phyloP scores from a whole-genome alignment of 768 basidiomycete species.

The Podaxis sp. region DNA sequence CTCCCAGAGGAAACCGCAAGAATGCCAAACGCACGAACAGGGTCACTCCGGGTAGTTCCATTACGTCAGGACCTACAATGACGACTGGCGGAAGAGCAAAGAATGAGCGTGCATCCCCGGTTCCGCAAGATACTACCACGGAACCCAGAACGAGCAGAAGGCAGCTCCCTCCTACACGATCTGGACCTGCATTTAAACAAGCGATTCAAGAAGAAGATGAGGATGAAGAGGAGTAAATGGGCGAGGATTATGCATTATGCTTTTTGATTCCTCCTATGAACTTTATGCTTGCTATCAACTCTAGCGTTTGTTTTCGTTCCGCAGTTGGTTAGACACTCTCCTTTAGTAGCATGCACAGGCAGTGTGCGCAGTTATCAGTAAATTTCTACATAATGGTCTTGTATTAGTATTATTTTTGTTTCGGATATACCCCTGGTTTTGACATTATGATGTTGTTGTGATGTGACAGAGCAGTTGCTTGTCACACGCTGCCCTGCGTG shows the following conservation, averaged over 20 bases:
- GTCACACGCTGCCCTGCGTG: conserved; percentile 8
- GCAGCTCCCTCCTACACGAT: conserved; percentile 65
- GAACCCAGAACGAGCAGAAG: conserved; percentile 60
- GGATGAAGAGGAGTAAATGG: conserved; percentile 60
- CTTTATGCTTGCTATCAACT: conserved; percentile 6
- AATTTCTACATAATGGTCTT: background rate
- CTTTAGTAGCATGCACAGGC: conserved; percentile 6
- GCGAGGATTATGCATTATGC: conserved; percentile 11
- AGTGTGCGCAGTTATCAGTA: conserved; percentile 7
- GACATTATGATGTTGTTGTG: background rate
- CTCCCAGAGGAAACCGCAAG: conserved; percentile 47
- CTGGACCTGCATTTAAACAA: conserved; percentile 70
- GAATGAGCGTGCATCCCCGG: conserved; percentile 61
- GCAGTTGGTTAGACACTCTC: background rate
- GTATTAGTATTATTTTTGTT: conserved; percentile 5
- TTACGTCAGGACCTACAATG: conserved; percentile 21
- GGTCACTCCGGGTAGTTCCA: conserved; percentile 18
- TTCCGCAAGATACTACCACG: conserved; percentile 49
- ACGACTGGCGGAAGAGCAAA: conserved; percentile 39
- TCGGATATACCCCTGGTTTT: background rate
- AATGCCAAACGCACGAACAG: conserved; percentile 31
- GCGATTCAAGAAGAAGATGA: conserved; percentile 87
- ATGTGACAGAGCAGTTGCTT: conserved; percentile 1
- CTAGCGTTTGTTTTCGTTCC: background rate
- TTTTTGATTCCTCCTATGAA: conserved; percentile 4